phyloP scores from a whole-genome alignment of 2,329 filamentous ascomycete species.

The Dactylonectria macrodidyma region DNA sequence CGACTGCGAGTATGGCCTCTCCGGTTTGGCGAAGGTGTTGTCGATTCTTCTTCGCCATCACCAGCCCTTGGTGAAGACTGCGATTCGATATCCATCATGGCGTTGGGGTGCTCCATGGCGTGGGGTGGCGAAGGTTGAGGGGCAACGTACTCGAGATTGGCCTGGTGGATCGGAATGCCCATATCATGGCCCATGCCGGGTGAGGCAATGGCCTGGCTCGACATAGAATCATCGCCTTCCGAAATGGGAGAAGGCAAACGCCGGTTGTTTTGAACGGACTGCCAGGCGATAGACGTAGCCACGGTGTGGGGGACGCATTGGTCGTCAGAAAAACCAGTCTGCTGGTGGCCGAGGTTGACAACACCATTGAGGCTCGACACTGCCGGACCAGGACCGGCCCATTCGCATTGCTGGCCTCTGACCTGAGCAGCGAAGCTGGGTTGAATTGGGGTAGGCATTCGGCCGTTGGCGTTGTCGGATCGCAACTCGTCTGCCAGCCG shows the following conservation, averaged over 20 bases:
- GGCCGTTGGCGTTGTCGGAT: constrained; percentile 54
- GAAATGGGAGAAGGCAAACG: constrained; percentile 73
- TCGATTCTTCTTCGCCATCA: constrained; percentile 54
- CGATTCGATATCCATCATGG: constrained; percentile 55
- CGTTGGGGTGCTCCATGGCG: constrained; percentile 58
- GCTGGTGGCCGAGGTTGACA: constrained; percentile 58
- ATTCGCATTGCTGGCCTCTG: constrained; percentile 65
- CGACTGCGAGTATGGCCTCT: constrained; percentile 72
- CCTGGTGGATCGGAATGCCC: constrained; percentile 53
- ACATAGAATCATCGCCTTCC: constrained; percentile 66
- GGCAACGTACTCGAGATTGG: constrained; percentile 35
- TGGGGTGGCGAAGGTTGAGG: constrained; percentile 48
- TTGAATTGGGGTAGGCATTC: constrained; percentile 73
- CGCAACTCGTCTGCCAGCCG: constrained; percentile 32
- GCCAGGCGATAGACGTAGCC: constrained; percentile 64
- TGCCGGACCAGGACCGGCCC: constrained; percentile 52
- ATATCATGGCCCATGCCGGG: constrained; percentile 52
- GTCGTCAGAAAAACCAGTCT: constrained; percentile 57
- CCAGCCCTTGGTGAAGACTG: constrained; percentile 41
- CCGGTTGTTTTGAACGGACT: constrained; percentile 66
- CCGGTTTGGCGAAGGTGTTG: constrained; percentile 64
- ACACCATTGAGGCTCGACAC: constrained; percentile 54
- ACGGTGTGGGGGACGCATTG: constrained; percentile 65
- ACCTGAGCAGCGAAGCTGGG: constrained; percentile 70
- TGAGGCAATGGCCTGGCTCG: constrained; percentile 52